Evolutionary conservation across 2,329 filamentous ascomycete species (phyloP), one percentile per base, ranked within the genome.

Genomic region (Beauveria asiatica): DNA sequence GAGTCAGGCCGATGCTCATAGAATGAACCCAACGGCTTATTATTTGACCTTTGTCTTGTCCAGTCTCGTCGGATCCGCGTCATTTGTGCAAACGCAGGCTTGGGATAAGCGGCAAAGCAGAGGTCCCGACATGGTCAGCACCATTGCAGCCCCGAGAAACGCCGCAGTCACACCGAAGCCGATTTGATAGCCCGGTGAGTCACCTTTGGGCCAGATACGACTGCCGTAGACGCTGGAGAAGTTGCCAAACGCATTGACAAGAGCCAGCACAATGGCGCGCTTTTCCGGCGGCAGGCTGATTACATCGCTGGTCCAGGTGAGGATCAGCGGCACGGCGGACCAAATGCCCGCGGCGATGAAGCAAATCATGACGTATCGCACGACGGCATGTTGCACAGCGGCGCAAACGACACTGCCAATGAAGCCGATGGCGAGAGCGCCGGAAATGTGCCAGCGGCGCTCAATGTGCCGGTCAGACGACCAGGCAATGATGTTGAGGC

Each of bases 191-290:
- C 53, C 65, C 0, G 70, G 70, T 5, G 59, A 55, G 27, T 72
- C 67, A 4, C 51, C 52, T 21, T 61, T 64, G n/a, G 68, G 69
- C 69, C 69, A 70, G 44, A 70, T 68, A 0, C 68, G 62, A 48
- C 68, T 70, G 2, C 69, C 68, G 51, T 70, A 70, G 16, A 70
- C 67, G 30, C 67, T 68, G 16, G 68, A 68, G n/a, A 70, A 67
- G 62, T 70, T 70, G 44, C 69, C 69, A 57, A 70, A 68, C 0
- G 68, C 67, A 57, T 70, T 70, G 55, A 70, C 68, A n/a, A 70
- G 57, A 5, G 69, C 68, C 23, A 70, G 63, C n/a, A 69, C 68
- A 27, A 70, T 67, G 21, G 69, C 68, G n/a, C 69, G 64, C 68
- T 70, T 70, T 58, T 69, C 69, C 8, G 67, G 64, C 4, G 69